Base-by-base conservation (phyloP, 768 basidiomycete genomes). In the Kwoniella heveanensis region DNA sequence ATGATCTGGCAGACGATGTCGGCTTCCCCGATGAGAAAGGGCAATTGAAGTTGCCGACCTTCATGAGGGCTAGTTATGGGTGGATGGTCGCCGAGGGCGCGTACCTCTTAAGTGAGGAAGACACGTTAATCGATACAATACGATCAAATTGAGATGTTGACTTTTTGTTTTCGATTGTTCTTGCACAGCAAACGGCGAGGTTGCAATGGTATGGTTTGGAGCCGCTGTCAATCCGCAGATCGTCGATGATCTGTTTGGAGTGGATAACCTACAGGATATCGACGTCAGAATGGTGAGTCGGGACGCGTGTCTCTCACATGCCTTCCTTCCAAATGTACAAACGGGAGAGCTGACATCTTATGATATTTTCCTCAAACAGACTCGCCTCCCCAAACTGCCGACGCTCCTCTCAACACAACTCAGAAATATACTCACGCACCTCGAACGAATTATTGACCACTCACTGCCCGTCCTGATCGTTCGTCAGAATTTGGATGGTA, bases 61-160 rank as follows among this genome's bases (percentile, higher is more conserved):
- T 87, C 57, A 93, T 93, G 88, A 85, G 95, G 46, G 83, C 85
- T 62, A 89, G 89, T 55, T 87, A 98, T 80, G 82, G 83, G 48
- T 91, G 88, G 69, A 97, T 99, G 96, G 87, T 91, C 74, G 85
- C 86, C 1, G 84, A 90, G 70, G 96, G 96, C 0, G 82, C 96
- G n/a, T 99, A 98, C 80, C 83, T 98, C 49, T 88, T 95, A 65
- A 90, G 95, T 93, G 69, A 55, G 85, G 70, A 8, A 3, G 13
- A 51, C 22, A n/a, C 46, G 46, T 7, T 47, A 24, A 44, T 51
- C 46, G 6, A 47, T 19, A 5, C 6, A 47, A 22, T 22, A 8
- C 7, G 46, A 47, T 22, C 46, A 47, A 22, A n/a, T 19, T 19
- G 22, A 5, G 46, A 6, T 32, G 32, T 32, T 32, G 32, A 6